Base-by-base conservation (phyloP, 2,329 filamentous ascomycete genomes). In the Epichloe coenophiala region DNA sequence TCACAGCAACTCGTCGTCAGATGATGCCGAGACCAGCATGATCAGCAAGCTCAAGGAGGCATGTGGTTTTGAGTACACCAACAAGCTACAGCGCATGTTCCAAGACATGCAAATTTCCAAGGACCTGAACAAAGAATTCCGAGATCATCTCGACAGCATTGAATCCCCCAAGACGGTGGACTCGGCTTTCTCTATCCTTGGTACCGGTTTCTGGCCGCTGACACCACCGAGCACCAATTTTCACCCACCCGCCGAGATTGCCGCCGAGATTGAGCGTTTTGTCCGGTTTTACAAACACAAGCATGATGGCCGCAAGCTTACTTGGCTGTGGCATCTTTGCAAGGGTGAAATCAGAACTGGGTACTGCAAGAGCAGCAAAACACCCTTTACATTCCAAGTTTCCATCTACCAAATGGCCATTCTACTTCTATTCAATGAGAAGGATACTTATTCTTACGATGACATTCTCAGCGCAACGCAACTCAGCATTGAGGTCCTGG, bases 11-110 rank as follows among this genome's bases (percentile, higher is more conserved):
- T 97, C 93, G 0, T 93, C 93, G 3, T 96, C 90, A 2, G 90
- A 95, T 59, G 93, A 98, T 69, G 91, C 93, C 1, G 93, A 98
- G 73, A 96, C 89, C 0, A 96, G 88, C 71, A 98, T 98, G 93
- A 98, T 98, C 68, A 90, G 87, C 73, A 98, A 97, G 71, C 76
- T 98, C 58, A 98, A 98, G 73, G 93, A 98, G 64, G 91, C 93
- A 0, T 97, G 93, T 63, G 93, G 93, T 61, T 98, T 96, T 59
- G 93, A 98, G 67, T 98, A 98, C 70, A 98, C 93, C 59, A 98
- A 97, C 75, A 97, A 97, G 73, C 78, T 98, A 43, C 91, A 97
- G 72, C 88, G 94, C 63, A 98, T 98, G 93, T 98, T 97, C 78
- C 91, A 97, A 67, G 93, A 98, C 64, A 96, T 98, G 75, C 93